Percentiles rank a stretch among this genome's conserved stretches.
phyloP scores from a whole-genome alignment of 192 early-diverging fungal species.

The Coemansia sp. region DNA sequence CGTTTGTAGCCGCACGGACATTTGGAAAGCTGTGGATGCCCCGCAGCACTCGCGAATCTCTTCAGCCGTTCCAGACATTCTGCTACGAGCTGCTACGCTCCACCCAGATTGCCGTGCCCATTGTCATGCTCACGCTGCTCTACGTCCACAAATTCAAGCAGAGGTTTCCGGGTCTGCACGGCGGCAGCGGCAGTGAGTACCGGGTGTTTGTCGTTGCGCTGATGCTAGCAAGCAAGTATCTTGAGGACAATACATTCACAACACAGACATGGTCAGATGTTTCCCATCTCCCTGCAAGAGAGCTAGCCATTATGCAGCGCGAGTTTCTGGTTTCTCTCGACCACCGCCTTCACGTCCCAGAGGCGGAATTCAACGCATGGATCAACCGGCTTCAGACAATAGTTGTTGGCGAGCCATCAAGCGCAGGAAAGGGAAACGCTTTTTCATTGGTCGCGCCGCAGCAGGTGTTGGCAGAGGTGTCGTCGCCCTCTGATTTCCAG shows the following conservation, averaged over 20 bases:
- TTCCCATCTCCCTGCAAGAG: conserved; percentile 70
- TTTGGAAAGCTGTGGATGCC: conserved; percentile 49
- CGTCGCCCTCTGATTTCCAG: conserved; percentile 37
- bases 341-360: conserved; percentile 69
- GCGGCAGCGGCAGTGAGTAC: conserved; percentile 72
- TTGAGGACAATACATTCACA: conserved; percentile 89
- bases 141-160: conserved; percentile 48
- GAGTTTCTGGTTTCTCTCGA: conserved; percentile 79
- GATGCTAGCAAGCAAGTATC: conserved; percentile 81
- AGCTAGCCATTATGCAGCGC: conserved; percentile 85
- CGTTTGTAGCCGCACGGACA: conserved; percentile 38
- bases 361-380: conserved; percentile 73
- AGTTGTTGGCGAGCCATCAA: conserved; percentile 17
- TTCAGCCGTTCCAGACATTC: conserved; percentile 46
- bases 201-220: conserved; percentile 81
- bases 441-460: conserved; percentile 14
- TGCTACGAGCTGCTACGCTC: conserved; percentile 53
- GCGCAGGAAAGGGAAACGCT: conserved; percentile 9
- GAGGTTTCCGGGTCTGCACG: conserved; percentile 32
- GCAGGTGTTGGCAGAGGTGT: conserved; percentile 11
- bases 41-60: conserved; percentile 28
- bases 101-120: conserved; percentile 53
- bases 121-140: conserved; percentile 51
- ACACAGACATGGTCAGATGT: conserved; percentile 90
- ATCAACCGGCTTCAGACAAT: conserved; percentile 48